phyloP scores from a whole-genome alignment of 495 filamentous ascomycete genomes.

The Tuber magnatum region DNA sequence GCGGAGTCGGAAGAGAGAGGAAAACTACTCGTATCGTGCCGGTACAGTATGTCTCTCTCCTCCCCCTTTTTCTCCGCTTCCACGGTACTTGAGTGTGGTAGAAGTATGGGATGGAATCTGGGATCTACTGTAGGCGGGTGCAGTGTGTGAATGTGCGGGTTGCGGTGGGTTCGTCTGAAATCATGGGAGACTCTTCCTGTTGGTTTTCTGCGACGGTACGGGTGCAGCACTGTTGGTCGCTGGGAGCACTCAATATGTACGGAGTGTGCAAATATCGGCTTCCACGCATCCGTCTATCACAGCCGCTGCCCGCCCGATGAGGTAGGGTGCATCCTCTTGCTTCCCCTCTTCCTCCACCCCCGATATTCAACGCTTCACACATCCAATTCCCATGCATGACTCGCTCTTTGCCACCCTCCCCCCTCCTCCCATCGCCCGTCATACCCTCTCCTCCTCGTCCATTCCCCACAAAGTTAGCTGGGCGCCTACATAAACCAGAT shows the following conservation, averaged over 20 bases:
- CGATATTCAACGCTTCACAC: background rate
- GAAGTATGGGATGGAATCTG: background rate
- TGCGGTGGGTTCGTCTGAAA: background rate
- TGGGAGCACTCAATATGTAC: background rate
- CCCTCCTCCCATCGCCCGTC: background rate
- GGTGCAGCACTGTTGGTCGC: background rate
- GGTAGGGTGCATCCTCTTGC: background rate
- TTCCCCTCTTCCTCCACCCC: background rate
- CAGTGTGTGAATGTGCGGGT: background rate
- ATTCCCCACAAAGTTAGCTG: background rate
- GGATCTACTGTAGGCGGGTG: background rate
- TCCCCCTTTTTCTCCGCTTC: background rate
- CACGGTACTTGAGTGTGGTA: background rate
- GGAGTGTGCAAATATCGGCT: background rate
- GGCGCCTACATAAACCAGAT: background rate
- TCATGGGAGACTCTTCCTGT: background rate
- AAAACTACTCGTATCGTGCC: background rate
- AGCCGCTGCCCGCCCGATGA: background rate
- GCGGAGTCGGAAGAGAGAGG: constrained; percentile 6
- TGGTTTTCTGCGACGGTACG: background rate
- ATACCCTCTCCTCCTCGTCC: background rate
- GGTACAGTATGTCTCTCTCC: background rate
- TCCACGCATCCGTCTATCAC: background rate
- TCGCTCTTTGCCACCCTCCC: background rate
- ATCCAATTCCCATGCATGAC: background rate